These are phyloP conservation scores for Epithele typhae DNA, from an alignment of 768 basidiomycete species.

Conservation along the genomic window DNA sequence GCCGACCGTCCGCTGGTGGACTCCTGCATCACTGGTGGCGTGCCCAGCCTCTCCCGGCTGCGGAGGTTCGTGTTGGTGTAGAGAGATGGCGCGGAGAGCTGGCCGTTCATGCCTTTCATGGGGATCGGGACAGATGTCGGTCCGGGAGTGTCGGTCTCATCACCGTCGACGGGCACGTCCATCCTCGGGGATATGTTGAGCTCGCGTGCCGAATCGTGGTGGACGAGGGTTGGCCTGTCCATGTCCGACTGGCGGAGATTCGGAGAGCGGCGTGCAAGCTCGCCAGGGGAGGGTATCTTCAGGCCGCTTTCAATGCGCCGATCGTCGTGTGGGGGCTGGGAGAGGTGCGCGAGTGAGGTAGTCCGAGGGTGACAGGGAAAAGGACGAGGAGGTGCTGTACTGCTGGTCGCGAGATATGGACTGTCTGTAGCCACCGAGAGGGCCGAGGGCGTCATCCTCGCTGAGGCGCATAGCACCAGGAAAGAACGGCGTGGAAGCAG, in stretches of 20 bases:
- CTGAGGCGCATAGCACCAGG: conserved; percentile 58
- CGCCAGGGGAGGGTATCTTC: conserved; percentile 23
- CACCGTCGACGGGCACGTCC: conserved; percentile 52
- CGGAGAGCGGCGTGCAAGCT: conserved; percentile 43
- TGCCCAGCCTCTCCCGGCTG: conserved; percentile 36
- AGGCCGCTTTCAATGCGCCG: conserved; percentile 23
- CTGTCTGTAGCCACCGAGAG: conserved; percentile 41
- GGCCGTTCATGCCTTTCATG: conserved; percentile 25
- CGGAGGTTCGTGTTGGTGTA: conserved; percentile 36
- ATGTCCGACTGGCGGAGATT: conserved; percentile 38
- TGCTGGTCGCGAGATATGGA: conserved; percentile 40
- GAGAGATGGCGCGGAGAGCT: conserved; percentile 28
- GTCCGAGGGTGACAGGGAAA: conserved; percentile 60
- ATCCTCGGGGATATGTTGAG: conserved; percentile 43
- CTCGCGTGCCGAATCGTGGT: conserved; percentile 3
- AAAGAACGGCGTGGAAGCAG: conserved; percentile 82
- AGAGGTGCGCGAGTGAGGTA: conserved; percentile 64
- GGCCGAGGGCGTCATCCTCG: conserved; percentile 43
- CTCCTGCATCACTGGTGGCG: conserved; percentile 42
- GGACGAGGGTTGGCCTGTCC: conserved; percentile 38
- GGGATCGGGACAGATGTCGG: conserved; percentile 21
- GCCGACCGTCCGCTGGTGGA: conserved; percentile 32
- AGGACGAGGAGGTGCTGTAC: conserved; percentile 45
- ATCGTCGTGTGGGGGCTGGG: conserved; percentile 52
- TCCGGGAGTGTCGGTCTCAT: conserved; percentile 41